These are phyloP conservation scores for Stemphylium lycopersici DNA, from an alignment of 2,329 filamentous ascomycete genomes.

Conservation along the genomic window DNA sequence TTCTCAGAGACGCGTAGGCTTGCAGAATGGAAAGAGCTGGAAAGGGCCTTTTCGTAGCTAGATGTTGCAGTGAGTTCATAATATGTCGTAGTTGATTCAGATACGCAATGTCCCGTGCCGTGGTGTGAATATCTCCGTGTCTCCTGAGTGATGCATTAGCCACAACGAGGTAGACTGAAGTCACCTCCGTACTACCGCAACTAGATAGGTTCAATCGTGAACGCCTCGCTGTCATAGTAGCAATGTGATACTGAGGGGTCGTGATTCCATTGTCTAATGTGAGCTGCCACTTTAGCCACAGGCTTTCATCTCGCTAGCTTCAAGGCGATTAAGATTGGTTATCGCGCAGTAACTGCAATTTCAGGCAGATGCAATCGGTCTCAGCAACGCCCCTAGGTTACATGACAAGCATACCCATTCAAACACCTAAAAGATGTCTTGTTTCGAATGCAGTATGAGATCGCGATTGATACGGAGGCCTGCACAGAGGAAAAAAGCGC, in stretches of 20 bases:
- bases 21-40: constrained; percentile 17
- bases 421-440: neutral
- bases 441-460: neutral
- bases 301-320: constrained; percentile 20
- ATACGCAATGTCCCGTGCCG: constrained; percentile 5
- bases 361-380: constrained; percentile 5
- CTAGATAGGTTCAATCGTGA: constrained; percentile 14
- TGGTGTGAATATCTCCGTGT: constrained; percentile 7
- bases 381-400: constrained; percentile 1
- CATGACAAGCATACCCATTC: neutral
- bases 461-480: neutral
- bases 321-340: constrained; percentile 16
- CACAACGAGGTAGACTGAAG: constrained; percentile 14
- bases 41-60: constrained; percentile 12
- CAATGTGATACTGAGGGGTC: constrained; percentile 3
- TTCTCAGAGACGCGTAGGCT: constrained; percentile 30
- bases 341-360: constrained; percentile 7
- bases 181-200: constrained; percentile 22
- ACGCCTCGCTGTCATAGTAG: constrained; percentile 19
- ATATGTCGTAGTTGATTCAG: constrained; percentile 1
- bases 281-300: constrained; percentile 14
- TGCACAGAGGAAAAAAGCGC: neutral
- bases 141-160: constrained; percentile 23
- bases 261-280: constrained; percentile 11
- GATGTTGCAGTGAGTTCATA: constrained; percentile 15